These are phyloP conservation scores for Pythium apleroticum DNA, from an alignment of 352 stramenopile species.

Conservation along the genomic window DNA sequence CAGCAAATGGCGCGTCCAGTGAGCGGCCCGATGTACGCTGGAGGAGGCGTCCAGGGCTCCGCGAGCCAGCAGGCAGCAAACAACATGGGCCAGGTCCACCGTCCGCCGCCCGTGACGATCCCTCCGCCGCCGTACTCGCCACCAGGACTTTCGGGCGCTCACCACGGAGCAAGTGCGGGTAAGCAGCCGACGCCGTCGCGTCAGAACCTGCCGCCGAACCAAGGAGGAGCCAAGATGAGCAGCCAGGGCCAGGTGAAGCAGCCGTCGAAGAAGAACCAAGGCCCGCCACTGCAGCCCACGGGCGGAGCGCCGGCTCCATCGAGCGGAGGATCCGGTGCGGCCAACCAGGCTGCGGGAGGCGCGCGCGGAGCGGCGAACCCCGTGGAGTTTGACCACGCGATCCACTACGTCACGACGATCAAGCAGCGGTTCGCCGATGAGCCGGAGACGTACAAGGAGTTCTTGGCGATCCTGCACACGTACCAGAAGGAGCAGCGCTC, in stretches of 20 bases:
- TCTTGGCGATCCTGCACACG: constrained; percentile 99
- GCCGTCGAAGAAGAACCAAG: constrained; percentile 53
- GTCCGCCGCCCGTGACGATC: constrained; percentile 70
- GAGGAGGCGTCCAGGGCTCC: constrained; percentile 3
- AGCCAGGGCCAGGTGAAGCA: constrained; percentile 38
- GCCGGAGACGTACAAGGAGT: constrained; percentile 98
- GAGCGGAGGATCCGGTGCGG: not conserved
- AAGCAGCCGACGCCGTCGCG: constrained; percentile 56
- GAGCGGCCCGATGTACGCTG: constrained; percentile 33
- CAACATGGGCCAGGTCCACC: constrained; percentile 45
- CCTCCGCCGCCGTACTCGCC: constrained; percentile 62
- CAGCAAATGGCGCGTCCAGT: constrained; percentile 56
- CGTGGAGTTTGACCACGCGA: constrained; percentile 99
- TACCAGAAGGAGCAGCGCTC: constrained; percentile 99
- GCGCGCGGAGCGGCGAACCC: constrained; percentile 72
- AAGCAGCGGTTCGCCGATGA: constrained; percentile 98
- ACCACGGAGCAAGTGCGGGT: constrained; percentile 15
- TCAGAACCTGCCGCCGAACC: constrained; percentile 40
- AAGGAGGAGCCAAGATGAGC: constrained; percentile 31
- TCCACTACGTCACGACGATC: constrained; percentile 99
- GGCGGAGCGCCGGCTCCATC: not conserved
- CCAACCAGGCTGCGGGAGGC: constrained; percentile 5
- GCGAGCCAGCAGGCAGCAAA: constrained; percentile 30
- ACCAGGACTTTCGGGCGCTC: constrained; percentile 39
- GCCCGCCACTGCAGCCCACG: constrained; percentile 27